Evolutionary conservation across 1,139 yeast species (phyloP).

Genomic region (Debaryomycetaceae sp.): DNA sequence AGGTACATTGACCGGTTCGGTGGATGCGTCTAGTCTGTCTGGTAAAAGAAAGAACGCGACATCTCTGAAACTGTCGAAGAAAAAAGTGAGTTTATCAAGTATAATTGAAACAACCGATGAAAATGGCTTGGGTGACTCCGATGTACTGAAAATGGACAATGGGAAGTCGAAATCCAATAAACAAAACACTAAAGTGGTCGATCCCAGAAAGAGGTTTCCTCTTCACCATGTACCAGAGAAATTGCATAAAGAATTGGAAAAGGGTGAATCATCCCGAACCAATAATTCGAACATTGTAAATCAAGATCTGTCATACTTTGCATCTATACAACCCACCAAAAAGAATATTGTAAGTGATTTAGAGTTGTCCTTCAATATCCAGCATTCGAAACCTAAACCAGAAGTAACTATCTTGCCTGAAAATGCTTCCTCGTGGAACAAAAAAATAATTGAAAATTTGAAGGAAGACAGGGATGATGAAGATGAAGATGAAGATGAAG

Average conservation of each 20-base stretch:
- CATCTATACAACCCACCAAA: conserved; percentile 37
- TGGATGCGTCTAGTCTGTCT: background rate
- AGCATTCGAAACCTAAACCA: conserved; percentile 34
- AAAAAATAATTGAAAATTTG: conserved; percentile 14
- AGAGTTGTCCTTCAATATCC: conserved; percentile 38
- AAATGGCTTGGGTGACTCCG: background rate
- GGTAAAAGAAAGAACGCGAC: conserved; percentile 7
- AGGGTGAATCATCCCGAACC: conserved; percentile 13
- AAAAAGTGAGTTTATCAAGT: conserved; percentile 6
- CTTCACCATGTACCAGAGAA: conserved; percentile 36
- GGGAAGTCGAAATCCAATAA: conserved; percentile 4
- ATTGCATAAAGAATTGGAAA: conserved; percentile 19
- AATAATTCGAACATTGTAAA: conserved; percentile 5
- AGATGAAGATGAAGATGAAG: conserved; percentile 9
- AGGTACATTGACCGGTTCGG: conserved; percentile 1
- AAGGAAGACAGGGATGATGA: conserved; percentile 8
- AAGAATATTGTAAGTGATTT: conserved; percentile 39
- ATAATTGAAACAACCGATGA: conserved; percentile 3
- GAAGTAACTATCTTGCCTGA: conserved; percentile 25
- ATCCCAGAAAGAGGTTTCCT: conserved; percentile 26
- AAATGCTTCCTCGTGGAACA: conserved; percentile 26
- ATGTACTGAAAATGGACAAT: background rate
- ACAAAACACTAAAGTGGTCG: conserved; percentile 2
- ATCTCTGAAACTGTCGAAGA: conserved; percentile 7
- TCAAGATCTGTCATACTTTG: conserved; percentile 8